Evolutionary conservation across 2,329 filamentous ascomycete genomes (phyloP).

Genomic region (Cladosporium sp.): DNA sequence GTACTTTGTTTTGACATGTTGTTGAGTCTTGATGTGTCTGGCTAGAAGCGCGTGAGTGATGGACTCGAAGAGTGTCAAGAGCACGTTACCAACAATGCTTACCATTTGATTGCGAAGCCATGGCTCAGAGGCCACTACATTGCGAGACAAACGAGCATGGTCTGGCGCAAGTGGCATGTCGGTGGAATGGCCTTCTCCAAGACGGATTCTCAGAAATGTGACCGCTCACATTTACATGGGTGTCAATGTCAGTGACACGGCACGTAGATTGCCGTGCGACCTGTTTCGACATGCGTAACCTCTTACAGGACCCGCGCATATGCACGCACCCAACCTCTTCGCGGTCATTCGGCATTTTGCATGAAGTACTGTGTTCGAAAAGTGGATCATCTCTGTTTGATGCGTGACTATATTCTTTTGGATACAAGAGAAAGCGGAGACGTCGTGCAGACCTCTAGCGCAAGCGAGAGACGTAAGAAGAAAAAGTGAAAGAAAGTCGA

Average conservation of each 20-base stretch:
- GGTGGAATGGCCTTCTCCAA: background rate
- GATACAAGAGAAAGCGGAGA: background rate
- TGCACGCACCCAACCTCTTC: background rate
- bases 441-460: background rate
- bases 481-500: background rate
- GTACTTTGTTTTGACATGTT: background rate
- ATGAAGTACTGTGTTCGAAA: background rate
- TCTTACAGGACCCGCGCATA: background rate
- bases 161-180: background rate
- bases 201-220: background rate
- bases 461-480: constrained; percentile 5
- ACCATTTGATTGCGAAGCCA: background rate
- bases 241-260: background rate
- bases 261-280: constrained; percentile 3
- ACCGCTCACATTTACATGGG: background rate
- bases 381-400: background rate
- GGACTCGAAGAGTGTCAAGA: background rate
- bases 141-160: background rate
- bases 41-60: background rate
- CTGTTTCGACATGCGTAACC: constrained; percentile 2
- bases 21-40: background rate
- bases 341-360: background rate
- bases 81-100: background rate
- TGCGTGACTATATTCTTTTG: background rate
- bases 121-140: background rate